Evolutionary conservation across 2,329 filamentous ascomycete species (phyloP).

Genomic region (Decorospora gaudefroyi): DNA sequence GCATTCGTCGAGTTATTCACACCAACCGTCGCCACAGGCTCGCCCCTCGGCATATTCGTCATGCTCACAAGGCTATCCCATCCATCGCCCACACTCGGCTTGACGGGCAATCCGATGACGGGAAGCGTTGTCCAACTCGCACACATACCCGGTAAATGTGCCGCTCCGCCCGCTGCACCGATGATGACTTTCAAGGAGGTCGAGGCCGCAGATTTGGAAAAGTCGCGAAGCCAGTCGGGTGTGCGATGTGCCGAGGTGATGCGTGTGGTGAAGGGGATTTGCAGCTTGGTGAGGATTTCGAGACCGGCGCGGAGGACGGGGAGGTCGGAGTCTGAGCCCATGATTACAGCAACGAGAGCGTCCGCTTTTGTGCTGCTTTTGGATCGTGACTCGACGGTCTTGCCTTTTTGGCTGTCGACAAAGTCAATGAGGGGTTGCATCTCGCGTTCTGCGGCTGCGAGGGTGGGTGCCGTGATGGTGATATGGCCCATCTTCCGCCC

Average conservation of each 20-base stretch:
- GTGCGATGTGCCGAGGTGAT: slow-evolving; percentile 74
- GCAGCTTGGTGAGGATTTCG: slow-evolving; percentile 68
- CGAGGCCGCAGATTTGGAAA: slow-evolving; percentile 47
- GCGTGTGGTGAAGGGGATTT: slow-evolving; percentile 71
- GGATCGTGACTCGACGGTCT: slow-evolving; percentile 30
- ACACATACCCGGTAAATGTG: slow-evolving; percentile 58
- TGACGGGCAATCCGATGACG: slow-evolving; percentile 58
- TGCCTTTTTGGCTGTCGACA: slow-evolving; percentile 60
- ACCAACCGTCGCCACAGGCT: slow-evolving; percentile 50
- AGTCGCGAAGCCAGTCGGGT: slow-evolving; percentile 54
- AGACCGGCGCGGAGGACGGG: slow-evolving; percentile 68
- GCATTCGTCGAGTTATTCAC: slow-evolving; percentile 56
- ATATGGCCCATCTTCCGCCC: slow-evolving; percentile 96
- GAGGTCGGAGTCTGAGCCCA: slow-evolving; percentile 82
- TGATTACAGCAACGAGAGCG: slow-evolving; percentile 74
- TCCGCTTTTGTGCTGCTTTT: slow-evolving; percentile 21
- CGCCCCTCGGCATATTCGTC: slow-evolving; percentile 57
- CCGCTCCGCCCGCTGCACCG: slow-evolving; percentile 55
- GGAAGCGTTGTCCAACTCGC: slow-evolving; percentile 56
- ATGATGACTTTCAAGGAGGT: slow-evolving; percentile 54
- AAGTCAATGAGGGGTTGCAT: slow-evolving; percentile 71
- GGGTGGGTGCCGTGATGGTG: slow-evolving; percentile 72
- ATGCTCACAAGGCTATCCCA: slow-evolving; percentile 57
- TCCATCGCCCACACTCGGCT: slow-evolving; percentile 56
- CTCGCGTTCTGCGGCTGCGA: slow-evolving; percentile 68